phyloP scores from a whole-genome alignment of 2,329 filamentous ascomycete genomes.

The Stagonosporopsis cucurbitacearum region DNA sequence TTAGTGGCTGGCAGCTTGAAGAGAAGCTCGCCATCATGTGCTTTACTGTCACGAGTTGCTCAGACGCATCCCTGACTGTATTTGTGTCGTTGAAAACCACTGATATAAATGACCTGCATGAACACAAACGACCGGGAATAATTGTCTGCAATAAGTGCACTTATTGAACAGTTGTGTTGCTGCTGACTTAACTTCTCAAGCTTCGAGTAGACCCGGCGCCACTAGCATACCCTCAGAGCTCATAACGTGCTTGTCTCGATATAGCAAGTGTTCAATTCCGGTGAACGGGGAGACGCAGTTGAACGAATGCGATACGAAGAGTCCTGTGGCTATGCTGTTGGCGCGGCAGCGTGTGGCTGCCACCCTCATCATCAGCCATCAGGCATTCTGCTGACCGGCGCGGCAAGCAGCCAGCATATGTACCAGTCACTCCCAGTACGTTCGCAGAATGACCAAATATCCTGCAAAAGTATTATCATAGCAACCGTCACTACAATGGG shows the following conservation, averaged over 20 bases:
- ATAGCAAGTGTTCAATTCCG: background rate
- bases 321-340: slow-evolving; percentile 13
- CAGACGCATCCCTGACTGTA: background rate
- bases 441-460: background rate
- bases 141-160: too few relatives aligned
- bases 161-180: too few relatives aligned
- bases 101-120: too few relatives aligned
- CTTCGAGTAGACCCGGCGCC: too few relatives aligned
- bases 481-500: slow-evolving; percentile 6
- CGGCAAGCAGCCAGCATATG: background rate
- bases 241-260: background rate
- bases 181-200: too few relatives aligned
- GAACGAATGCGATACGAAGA: background rate
- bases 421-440: background rate
- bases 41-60: background rate
- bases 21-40: too few relatives aligned
- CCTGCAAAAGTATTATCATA: slow-evolving; percentile 2
- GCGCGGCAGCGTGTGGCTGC: background rate
- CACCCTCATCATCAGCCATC: slow-evolving; percentile 2
- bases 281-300: background rate
- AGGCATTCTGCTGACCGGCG: slow-evolving; percentile 9
- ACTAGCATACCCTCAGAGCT: background rate
- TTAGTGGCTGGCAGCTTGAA: background rate
- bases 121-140: background rate
- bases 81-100: background rate